phyloP scores from a whole-genome alignment of 331 rosid genomes.

The Erythrophleum ivorense region DNA sequence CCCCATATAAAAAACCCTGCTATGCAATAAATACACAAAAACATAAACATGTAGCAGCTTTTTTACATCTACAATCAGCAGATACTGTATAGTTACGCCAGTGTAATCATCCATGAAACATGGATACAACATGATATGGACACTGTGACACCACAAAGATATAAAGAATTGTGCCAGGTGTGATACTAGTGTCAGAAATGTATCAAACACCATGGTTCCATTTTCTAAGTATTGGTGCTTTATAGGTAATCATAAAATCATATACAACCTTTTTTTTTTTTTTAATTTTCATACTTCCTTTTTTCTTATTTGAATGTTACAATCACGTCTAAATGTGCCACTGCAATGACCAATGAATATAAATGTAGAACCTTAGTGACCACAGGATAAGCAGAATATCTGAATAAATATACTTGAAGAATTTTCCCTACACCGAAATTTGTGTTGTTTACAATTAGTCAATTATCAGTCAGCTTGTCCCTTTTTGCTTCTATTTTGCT shows the following conservation, averaged over 20 bases:
- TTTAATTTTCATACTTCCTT: neutral
- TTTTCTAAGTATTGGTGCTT: neutral
- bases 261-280: neutral
- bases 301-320: neutral
- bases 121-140: neutral
- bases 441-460: neutral
- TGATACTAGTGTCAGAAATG: neutral
- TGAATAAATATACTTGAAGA: conserved; percentile 20
- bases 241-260: neutral
- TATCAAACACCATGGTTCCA: neutral
- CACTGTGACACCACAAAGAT: neutral
- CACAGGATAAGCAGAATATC: neutral
- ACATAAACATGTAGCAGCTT: neutral
- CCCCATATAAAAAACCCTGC: neutral
- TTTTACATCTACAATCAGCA: neutral
- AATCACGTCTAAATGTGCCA: neutral
- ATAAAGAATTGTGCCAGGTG: neutral
- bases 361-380: neutral
- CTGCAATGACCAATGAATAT: neutral
- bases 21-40: neutral
- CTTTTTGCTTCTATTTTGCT: conserved; percentile 14
- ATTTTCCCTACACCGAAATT: conserved; percentile 14
- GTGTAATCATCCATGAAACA: neutral
- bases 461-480: conserved; percentile 18
- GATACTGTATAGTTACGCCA: neutral